Conservation (phyloP, 2,329 filamentous ascomycete species). For the Colletotrichum siamense region DNA sequence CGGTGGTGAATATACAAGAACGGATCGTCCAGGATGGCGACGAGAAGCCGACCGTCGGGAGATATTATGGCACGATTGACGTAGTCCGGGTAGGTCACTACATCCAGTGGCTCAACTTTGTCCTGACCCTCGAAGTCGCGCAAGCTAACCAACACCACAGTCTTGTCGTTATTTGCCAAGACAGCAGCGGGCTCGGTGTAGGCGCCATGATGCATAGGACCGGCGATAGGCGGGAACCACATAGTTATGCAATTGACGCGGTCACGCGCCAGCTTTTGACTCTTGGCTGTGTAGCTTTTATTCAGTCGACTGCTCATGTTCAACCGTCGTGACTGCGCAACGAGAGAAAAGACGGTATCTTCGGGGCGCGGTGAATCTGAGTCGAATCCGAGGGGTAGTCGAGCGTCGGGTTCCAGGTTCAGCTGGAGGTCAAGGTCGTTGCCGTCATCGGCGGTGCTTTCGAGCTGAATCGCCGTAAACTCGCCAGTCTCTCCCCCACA, state of each 20-base stretch:
- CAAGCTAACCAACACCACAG: slow-evolving; percentile 83
- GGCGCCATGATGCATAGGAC: slow-evolving; percentile 34
- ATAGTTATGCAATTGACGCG: slow-evolving; percentile 72
- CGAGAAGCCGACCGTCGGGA: slow-evolving; percentile 80
- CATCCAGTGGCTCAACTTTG: slow-evolving; percentile 65
- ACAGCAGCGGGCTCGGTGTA: slow-evolving; percentile 67
- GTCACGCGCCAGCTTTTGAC: slow-evolving; percentile 61
- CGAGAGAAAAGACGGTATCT: slow-evolving; percentile 37
- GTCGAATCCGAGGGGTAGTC: slow-evolving; percentile 30
- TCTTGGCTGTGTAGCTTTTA: slow-evolving; percentile 54
- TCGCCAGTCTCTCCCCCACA: slow-evolving; percentile 89
- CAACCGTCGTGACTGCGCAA: slow-evolving; percentile 38
- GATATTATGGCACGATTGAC: slow-evolving; percentile 97
- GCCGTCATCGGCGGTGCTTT: slow-evolving; percentile 38
- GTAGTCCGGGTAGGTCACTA: slow-evolving; percentile 77
- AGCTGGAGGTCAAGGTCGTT: slow-evolving; percentile 28
- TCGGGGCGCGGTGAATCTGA: slow-evolving; percentile 35
- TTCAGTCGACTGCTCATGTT: slow-evolving; percentile 39
- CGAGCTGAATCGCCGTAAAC: slow-evolving; percentile 79
- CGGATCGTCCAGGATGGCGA: slow-evolving; percentile 87
- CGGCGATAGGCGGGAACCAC: slow-evolving; percentile 58
- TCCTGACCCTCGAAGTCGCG: slow-evolving; percentile 56
- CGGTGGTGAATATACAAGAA: slow-evolving; percentile 83
- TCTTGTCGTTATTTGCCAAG: slow-evolving; percentile 90
- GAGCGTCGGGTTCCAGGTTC: slow-evolving; percentile 39